Percentiles rank a stretch among this genome's conserved stretches.
Evolutionary conservation across 768 basidiomycete species (phyloP).

Genomic region (Tulasnella calospora): DNA sequence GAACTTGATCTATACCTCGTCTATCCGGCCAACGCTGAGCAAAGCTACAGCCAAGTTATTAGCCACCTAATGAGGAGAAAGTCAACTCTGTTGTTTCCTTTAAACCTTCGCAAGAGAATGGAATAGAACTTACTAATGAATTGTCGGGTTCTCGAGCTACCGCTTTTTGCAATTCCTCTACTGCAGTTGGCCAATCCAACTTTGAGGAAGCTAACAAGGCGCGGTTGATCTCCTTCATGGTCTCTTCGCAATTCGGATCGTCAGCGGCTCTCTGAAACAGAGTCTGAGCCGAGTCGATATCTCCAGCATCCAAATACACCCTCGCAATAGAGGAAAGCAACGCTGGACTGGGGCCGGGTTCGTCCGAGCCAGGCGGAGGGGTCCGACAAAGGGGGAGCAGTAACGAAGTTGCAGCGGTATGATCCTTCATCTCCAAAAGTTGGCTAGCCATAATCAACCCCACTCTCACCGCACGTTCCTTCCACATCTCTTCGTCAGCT

Average conservation of each 20-base stretch:
- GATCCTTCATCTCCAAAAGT: conserved; percentile 83
- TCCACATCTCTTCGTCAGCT: conserved; percentile 57
- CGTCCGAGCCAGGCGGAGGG: conserved; percentile 26
- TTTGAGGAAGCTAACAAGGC: conserved; percentile 61
- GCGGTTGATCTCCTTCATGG: conserved; percentile 53
- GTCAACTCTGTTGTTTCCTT: neutral
- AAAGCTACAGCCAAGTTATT: conserved; percentile 73
- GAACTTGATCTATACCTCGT: conserved; percentile 48
- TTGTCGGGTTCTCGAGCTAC: conserved; percentile 55
- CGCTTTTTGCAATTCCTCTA: conserved; percentile 42
- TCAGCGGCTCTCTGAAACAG: conserved; percentile 53
- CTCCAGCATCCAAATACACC: conserved; percentile 69
- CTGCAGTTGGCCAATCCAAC: conserved; percentile 63
- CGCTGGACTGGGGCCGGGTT: conserved; percentile 44
- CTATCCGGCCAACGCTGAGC: conserved; percentile 64
- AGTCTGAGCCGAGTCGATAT: conserved; percentile 52
- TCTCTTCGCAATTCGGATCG: conserved; percentile 43
- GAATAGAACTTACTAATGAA: conserved; percentile 46
- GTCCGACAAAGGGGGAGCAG: conserved; percentile 59
- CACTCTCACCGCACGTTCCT: conserved; percentile 70
- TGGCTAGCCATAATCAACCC: conserved; percentile 75
- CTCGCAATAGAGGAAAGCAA: conserved; percentile 67
- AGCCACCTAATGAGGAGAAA: conserved; percentile 47
- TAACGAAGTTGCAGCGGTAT: conserved; percentile 58
- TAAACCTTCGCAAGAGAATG: neutral